A percentile compares a stretch with the other conserved stretches of the same genome.
phyloP scores from a whole-genome alignment of 2,329 filamentous ascomycete species.

The Lachnellula hyalina region DNA sequence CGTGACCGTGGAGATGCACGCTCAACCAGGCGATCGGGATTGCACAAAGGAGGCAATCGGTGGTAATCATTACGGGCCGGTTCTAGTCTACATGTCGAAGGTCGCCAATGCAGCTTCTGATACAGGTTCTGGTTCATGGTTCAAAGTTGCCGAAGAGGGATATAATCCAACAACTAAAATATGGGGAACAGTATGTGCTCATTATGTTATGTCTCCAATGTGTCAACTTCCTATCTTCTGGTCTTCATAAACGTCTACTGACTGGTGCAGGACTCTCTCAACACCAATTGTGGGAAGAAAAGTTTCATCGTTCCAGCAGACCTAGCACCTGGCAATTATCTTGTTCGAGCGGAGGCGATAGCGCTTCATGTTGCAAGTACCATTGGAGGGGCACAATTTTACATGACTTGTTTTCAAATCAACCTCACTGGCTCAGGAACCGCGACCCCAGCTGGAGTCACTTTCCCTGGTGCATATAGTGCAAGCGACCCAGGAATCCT shows the following conservation, averaged over 20 bases:
- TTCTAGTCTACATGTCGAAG: conserved; percentile 47
- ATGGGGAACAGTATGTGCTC: conserved; percentile 8
- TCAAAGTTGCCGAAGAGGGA: conserved; percentile 41
- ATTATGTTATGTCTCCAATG: background rate
- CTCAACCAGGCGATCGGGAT: conserved; percentile 42
- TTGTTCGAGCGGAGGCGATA: conserved; percentile 49
- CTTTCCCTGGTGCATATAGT: conserved; percentile 44
- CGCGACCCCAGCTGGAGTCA: conserved; percentile 37
- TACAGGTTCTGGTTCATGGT: conserved; percentile 41
- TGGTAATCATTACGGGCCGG: conserved; percentile 49
- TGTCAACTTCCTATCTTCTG: background rate
- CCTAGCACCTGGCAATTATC: conserved; percentile 49
- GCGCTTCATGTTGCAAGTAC: conserved; percentile 46
- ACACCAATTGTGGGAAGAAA: conserved; percentile 39
- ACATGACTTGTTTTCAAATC: conserved; percentile 39
- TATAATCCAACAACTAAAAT: conserved; percentile 5
- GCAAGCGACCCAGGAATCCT: conserved; percentile 42
- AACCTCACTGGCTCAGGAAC: conserved; percentile 40
- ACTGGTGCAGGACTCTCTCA: conserved; percentile 22
- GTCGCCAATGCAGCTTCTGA: conserved; percentile 43
- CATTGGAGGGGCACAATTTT: conserved; percentile 35
- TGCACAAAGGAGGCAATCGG: conserved; percentile 47
- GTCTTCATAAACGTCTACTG: background rate
- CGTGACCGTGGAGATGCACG: conserved; percentile 54
- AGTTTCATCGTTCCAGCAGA: conserved; percentile 46